These are phyloP conservation scores for Uronychia setigera DNA, from an alignment of 73 alveolate species.

Conservation along the genomic window DNA sequence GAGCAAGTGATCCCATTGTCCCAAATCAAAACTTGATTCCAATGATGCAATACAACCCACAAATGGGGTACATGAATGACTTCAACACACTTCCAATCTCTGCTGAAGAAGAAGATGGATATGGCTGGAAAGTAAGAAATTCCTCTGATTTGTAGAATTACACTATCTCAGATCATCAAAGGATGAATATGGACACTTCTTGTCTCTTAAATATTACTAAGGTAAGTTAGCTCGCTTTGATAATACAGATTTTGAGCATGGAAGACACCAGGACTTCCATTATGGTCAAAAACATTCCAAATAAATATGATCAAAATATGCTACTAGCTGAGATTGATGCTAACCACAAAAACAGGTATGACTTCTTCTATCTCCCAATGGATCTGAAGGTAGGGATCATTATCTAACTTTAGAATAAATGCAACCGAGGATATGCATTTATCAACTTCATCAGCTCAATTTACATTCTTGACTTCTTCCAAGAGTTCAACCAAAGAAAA, in stretches of 20 bases:
- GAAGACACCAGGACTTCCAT: slow-evolving; percentile 52
- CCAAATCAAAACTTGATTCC: background rate
- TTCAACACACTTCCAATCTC: background rate
- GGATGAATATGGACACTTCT: background rate
- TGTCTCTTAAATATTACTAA: background rate
- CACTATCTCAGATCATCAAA: background rate
- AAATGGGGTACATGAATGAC: too few relatives aligned
- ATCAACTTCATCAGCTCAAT: slow-evolving; percentile 82
- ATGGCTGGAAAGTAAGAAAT: background rate
- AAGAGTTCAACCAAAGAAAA: slow-evolving; percentile 76
- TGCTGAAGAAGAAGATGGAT: background rate
- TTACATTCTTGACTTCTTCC: slow-evolving; percentile 76
- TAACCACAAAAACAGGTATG: slow-evolving; percentile 81
- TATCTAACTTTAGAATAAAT: slow-evolving; percentile 65
- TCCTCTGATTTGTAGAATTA: background rate
- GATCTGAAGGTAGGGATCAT: slow-evolving; percentile 76
- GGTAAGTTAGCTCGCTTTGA: background rate
- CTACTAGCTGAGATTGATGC: slow-evolving; percentile 62
- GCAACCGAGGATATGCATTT: slow-evolving; percentile 94
- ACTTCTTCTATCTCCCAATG: slow-evolving; percentile 90
- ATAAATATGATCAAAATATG: slow-evolving; percentile 58
- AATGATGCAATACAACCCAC: background rate
- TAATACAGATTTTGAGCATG: slow-evolving; percentile 3
- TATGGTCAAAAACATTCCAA: slow-evolving; percentile 70
- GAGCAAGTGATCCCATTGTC: background rate